phyloP scores from a whole-genome alignment of 2,329 filamentous ascomycete species.

The Monosporascus cannonballus region DNA sequence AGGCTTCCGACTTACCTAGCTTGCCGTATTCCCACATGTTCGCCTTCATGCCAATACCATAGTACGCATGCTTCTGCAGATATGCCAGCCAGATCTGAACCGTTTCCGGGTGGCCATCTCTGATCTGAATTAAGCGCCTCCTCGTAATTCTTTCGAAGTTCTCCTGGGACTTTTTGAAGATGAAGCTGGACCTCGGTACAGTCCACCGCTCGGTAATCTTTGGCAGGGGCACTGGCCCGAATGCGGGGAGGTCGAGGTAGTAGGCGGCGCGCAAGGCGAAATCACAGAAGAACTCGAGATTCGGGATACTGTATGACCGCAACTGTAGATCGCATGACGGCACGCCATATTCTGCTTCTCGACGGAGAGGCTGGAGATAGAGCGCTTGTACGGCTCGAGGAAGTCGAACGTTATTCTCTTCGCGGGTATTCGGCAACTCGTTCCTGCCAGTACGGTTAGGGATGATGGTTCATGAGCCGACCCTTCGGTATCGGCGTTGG shows the following conservation, averaged over 20 bases:
- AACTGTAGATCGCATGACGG: slow-evolving; percentile 88
- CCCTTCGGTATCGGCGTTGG: background rate
- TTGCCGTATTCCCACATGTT: slow-evolving; percentile 88
- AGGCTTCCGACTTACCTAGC: slow-evolving; percentile 46
- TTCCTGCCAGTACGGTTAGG: slow-evolving; percentile 16
- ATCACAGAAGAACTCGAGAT: slow-evolving; percentile 90
- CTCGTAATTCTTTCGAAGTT: slow-evolving; percentile 93
- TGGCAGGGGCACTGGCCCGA: slow-evolving; percentile 79
- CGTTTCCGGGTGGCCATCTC: slow-evolving; percentile 81
- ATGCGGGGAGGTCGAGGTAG: slow-evolving; percentile 81
- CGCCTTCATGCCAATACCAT: slow-evolving; percentile 98
- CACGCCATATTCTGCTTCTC: slow-evolving; percentile 66
- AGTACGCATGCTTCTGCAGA: slow-evolving; percentile 83
- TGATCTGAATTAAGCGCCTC: slow-evolving; percentile 82
- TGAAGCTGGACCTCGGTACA: slow-evolving; percentile 80
- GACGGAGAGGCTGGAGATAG: slow-evolving; percentile 78
- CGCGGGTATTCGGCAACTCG: slow-evolving; percentile 17
- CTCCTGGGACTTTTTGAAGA: slow-evolving; percentile 95
- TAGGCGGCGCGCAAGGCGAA: slow-evolving; percentile 93
- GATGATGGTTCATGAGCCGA: background rate
- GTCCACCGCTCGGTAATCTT: slow-evolving; percentile 91
- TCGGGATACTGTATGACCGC: slow-evolving; percentile 82
- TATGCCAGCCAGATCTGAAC: slow-evolving; percentile 93
- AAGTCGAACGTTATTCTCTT: slow-evolving; percentile 41
- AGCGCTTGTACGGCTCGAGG: slow-evolving; percentile 79